Conservation (phyloP, 257 asterid species). For the Scutellaria baicalensis region DNA sequence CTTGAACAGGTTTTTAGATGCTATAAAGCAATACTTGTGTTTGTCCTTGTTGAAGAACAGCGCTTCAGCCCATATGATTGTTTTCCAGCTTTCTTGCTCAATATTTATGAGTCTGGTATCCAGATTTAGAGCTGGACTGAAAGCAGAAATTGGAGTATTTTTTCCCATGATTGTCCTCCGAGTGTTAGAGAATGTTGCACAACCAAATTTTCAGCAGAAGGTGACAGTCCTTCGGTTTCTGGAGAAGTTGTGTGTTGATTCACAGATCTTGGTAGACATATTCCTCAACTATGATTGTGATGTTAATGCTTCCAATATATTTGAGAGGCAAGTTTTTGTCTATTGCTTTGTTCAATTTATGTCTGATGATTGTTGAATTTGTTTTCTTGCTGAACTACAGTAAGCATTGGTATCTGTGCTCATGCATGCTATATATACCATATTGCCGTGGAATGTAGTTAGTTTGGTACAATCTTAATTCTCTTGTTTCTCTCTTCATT, state of each 20-base stretch:
- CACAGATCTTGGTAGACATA: slow-evolving; percentile 95
- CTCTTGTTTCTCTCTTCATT: slow-evolving; percentile 6
- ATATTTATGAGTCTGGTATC: slow-evolving; percentile 90
- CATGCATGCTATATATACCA: background rate
- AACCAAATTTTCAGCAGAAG: slow-evolving; percentile 97
- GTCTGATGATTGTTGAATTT: slow-evolving; percentile 6
- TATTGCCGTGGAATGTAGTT: background rate
- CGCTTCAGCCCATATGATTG: slow-evolving; percentile 86
- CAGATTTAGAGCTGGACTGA: slow-evolving; percentile 93
- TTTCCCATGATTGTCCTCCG: slow-evolving; percentile 98
- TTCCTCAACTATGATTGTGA: slow-evolving; percentile 98
- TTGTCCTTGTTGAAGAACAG: slow-evolving; percentile 94
- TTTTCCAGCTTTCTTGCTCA: slow-evolving; percentile 99
- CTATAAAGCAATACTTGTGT: slow-evolving; percentile 95
- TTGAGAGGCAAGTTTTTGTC: slow-evolving; percentile 68
- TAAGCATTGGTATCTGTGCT: slow-evolving; percentile 4
- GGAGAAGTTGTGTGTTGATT: slow-evolving; percentile 84
- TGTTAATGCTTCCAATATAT: slow-evolving; percentile 97
- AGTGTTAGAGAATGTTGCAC: slow-evolving; percentile 88
- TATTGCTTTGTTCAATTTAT: slow-evolving; percentile 10
- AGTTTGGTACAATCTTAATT: slow-evolving; percentile 4
- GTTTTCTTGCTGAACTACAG: background rate
- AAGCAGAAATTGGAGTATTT: slow-evolving; percentile 98
- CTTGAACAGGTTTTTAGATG: slow-evolving; percentile 83
- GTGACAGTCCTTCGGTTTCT: slow-evolving; percentile 96